Conservation (phyloP, 148 eudicot species). For the Heliosperma pusillum region DNA sequence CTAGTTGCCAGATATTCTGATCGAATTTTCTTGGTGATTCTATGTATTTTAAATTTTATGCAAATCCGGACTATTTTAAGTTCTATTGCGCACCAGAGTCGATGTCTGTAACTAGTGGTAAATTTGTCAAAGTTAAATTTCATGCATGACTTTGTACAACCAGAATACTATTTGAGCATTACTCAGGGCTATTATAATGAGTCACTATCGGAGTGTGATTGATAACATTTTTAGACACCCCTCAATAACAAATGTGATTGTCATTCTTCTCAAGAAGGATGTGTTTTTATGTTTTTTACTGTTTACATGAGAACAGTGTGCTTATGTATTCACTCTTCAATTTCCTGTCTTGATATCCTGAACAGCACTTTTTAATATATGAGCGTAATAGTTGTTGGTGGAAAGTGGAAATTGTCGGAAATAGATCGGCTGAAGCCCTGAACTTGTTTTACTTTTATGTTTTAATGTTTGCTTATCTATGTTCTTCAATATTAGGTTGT, state of each 20-base stretch:
- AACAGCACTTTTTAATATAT: not conserved
- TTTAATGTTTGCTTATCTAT: not conserved
- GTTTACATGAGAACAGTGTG: not conserved
- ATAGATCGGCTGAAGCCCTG: not conserved
- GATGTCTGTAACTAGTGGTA: not conserved
- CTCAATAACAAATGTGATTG: not conserved
- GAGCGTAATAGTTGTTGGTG: not conserved
- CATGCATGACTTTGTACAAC: not conserved
- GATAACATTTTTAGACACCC: not conserved
- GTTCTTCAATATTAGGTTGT: constrained; percentile 62
- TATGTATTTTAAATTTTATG: not conserved
- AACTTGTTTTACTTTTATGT: not conserved
- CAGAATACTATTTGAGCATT: not conserved
- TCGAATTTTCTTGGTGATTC: not conserved
- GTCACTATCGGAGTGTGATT: not conserved
- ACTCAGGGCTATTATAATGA: not conserved
- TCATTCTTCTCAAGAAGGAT: not conserved
- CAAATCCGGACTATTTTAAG: not conserved
- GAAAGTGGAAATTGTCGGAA: not conserved
- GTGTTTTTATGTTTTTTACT: not conserved
- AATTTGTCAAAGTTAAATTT: not conserved
- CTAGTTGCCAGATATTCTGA: not conserved
- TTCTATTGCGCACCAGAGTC: not conserved
- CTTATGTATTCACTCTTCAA: not conserved
- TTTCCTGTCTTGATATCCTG: constrained; percentile 3